Evolutionary conservation across 306 rosid species (phyloP), one percentile per base, ranked within the genome.

Genomic region (Luffa acutangula): DNA sequence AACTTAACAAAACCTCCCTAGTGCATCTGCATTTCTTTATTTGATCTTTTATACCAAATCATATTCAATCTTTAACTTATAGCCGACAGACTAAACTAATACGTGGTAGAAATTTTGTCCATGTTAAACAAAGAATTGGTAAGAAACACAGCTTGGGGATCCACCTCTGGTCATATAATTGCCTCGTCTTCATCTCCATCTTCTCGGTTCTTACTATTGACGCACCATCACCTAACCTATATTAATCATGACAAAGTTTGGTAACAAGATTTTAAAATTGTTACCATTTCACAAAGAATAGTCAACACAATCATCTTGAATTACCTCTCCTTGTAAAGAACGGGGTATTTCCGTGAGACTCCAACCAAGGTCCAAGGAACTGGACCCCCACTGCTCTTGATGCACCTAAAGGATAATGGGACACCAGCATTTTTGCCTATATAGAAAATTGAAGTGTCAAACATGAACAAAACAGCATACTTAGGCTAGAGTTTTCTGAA

Each of bases 271-370:
- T 12, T 67, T 48, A 13, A 34, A 20, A 31, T 48, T 64, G 17
- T 2, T 12, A 9, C 36, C 57, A 52, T 65, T 48, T 79, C 64
- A 52, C 42, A 74, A 31, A 52, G 65, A 56, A 81, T 78, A 73
- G 78, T 31, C 18, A 57, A 80, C 75, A 7, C 36, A 76, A 52
- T 37, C 39, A 15, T 75, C 79, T 37, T 43, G 83, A 78, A 79
- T 79, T 72, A 94, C 98, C 97, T 89, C 84, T 94, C 97, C 85
- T 82, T 92, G 89, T 89, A 94, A 65, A 94, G 90, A 77, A 91
- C 80, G 79, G 98, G 98, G 87, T 92, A 94, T 83, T 85, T 84
- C 54, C 98, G 89, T 33, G 89, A 85, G 75, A 94, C 84, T 82
- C 98, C 95, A 70, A 84, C 89, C 86, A 94, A 87, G 20, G 98